A percentile compares a stretch with the other conserved stretches of the same genome.
These are phyloP conservation scores for Aspergillus cristatus DNA, from an alignment of 495 filamentous ascomycete genomes.

Conservation along the genomic window DNA sequence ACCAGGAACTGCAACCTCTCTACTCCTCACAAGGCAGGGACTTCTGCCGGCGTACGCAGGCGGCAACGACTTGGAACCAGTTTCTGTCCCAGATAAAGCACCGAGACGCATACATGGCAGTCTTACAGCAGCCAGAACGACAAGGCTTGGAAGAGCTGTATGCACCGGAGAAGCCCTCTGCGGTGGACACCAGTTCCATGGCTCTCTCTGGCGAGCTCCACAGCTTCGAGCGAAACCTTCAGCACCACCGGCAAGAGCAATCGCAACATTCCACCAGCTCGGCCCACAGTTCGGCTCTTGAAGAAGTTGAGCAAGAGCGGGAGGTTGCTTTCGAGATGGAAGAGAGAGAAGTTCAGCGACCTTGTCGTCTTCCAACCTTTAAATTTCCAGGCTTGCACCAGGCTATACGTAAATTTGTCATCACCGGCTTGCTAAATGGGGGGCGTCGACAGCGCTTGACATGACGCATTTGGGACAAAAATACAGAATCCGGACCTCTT, in stretches of 20 bases:
- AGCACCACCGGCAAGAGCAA: conserved; percentile 11
- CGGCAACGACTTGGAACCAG: conserved; percentile 14
- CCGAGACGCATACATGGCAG: conserved; percentile 23
- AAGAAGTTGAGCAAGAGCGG: conserved; percentile 47
- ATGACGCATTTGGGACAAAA: conserved; percentile 26
- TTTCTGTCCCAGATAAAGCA: conserved; percentile 22
- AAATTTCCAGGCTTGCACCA: conserved; percentile 25
- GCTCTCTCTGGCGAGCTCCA: conserved; percentile 7
- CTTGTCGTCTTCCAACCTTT: conserved; percentile 7
- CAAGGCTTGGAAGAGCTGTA: conserved; percentile 41
- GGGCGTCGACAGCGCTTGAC: conserved; percentile 24
- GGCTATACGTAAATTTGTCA: conserved; percentile 27
- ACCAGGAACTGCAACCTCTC: conserved; percentile 45
- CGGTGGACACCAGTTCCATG: neutral
- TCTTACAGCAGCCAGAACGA: conserved; percentile 29
- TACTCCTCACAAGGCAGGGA: conserved; percentile 49
- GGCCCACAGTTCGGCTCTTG: conserved; percentile 25
- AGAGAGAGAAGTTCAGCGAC: conserved; percentile 29
- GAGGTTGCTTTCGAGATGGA: conserved; percentile 41
- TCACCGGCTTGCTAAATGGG: conserved; percentile 23
- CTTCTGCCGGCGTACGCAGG: conserved; percentile 34
- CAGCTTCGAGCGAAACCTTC: conserved; percentile 14
- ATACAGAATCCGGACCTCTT: conserved; percentile 14
- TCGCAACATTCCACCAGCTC: neutral
- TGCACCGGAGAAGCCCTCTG: conserved; percentile 12